Evolutionary conservation across 306 rosid species (phyloP), one percentile per base, ranked within the genome.

Genomic region (Prunus padus): DNA sequence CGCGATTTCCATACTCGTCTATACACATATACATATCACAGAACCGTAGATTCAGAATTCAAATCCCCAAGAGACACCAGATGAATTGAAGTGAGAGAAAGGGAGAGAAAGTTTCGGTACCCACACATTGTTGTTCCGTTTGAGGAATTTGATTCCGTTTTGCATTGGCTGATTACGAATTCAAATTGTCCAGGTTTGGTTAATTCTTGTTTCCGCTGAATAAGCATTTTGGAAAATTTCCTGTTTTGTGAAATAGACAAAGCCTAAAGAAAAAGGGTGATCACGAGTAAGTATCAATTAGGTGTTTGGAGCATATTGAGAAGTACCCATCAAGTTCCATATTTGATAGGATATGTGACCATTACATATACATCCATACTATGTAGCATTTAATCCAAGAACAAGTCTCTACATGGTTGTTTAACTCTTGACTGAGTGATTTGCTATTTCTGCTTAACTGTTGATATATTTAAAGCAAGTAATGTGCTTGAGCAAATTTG

Each of bases 1-100:
- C 82, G 76, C 84, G 52, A 89, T 89, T 83, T 96, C 98, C 98
- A 89, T 89, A 52, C 79, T 90, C 87, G 87, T 89, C 80, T 76
- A 81, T 72, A 83, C 79, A 74, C 79, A 66, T 67, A 54, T 59
- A 75, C 70, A 65, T 81, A 80, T 80, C 81, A 74, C 59, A 76
- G 72, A 85, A 84, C 82, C 84, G 82, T 65, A 26, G 83, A 82
- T 80, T 59, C 79, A 15, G 68, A 79, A 81, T 67, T 61, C 22
- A 9, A 74, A 71, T 62, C 79, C 54, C 10, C 20, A 71, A 33
- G 40, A 33, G 40, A 31, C 33, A 31, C 33, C 33, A 31, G 33
- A 31, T 31, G 33, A 31, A 31, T 31, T 31, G 33, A 33, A 33
- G 40, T 33, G 8, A 5, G 40, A 33, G 40, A 33, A 33, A 33